Conservation (phyloP, 495 filamentous ascomycete genomes). For the Hypoxylon cercidicola region DNA sequence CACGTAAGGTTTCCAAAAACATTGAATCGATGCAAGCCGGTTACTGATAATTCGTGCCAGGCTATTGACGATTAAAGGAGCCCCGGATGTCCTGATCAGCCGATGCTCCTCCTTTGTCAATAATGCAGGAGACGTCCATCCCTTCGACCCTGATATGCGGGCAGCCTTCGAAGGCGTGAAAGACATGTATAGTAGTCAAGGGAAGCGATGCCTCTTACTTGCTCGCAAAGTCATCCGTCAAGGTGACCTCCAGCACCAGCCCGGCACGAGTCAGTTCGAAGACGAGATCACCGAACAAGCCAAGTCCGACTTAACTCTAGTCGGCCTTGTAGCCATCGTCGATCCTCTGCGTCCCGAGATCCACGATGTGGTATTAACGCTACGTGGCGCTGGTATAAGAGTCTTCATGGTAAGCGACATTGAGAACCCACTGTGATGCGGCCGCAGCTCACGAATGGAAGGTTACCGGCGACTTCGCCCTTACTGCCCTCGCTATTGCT, state of each 20-base stretch:
- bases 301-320: conserved; percentile 62
- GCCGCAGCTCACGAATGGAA: conserved; percentile 24
- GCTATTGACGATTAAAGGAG: conserved; percentile 71
- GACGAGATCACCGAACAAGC: conserved; percentile 60
- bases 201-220: conserved; percentile 71
- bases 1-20: conserved; percentile 47
- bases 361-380: conserved; percentile 64
- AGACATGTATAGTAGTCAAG: conserved; percentile 70
- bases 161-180: conserved; percentile 62
- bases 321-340: conserved; percentile 72
- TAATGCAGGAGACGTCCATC: conserved; percentile 57
- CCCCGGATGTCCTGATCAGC: conserved; percentile 69
- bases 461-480: conserved; percentile 78
- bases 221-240: conserved; percentile 65
- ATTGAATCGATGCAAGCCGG: background rate
- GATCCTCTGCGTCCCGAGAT: conserved; percentile 76
- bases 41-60: conserved; percentile 24
- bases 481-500: conserved; percentile 76
- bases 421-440: conserved; percentile 3
- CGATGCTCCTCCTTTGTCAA: conserved; percentile 63
- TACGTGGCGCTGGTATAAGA: conserved; percentile 69
- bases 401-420: conserved; percentile 65
- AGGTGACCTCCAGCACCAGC: conserved; percentile 44
- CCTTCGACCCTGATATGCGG: conserved; percentile 53
- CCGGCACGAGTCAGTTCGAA: conserved; percentile 61